These are phyloP conservation scores for Moricandia moricandioides DNA, from an alignment of 345 rosid genomes.

Conservation along the genomic window DNA sequence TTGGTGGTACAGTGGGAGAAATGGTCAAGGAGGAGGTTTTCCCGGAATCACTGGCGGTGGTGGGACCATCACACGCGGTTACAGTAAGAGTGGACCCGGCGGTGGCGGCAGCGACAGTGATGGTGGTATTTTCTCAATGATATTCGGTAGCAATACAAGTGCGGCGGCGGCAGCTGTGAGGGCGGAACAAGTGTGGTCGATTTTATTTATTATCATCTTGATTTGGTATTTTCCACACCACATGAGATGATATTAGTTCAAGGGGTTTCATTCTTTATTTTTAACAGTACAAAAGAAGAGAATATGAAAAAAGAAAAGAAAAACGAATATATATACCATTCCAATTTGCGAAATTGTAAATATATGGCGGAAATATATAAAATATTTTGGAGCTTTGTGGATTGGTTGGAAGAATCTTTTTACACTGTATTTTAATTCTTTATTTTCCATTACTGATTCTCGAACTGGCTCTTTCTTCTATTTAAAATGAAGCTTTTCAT, in stretches of 20 bases:
- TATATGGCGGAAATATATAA: constrained; percentile 18
- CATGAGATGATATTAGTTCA: constrained; percentile 40
- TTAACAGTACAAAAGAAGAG: neutral
- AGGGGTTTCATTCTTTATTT: neutral
- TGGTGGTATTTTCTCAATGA: constrained; percentile 58
- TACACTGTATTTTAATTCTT: neutral
- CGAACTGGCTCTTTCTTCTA: neutral
- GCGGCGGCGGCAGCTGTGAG: constrained; percentile 34
- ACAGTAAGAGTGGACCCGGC: constrained; percentile 41
- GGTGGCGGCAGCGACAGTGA: constrained; percentile 33
- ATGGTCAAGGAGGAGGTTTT: constrained; percentile 33
- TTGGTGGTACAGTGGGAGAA: constrained; percentile 43
- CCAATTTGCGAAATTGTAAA: constrained; percentile 26
- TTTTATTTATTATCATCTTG: constrained; percentile 10
- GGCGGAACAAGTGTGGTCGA: constrained; percentile 20
- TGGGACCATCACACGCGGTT: constrained; percentile 50
- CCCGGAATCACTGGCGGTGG: constrained; percentile 34
- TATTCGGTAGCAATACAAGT: constrained; percentile 54
- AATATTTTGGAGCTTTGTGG: neutral
- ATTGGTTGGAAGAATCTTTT: constrained; percentile 19
- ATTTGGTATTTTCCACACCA: constrained; percentile 40
- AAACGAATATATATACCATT: constrained; percentile 1
- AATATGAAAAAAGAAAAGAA: neutral
- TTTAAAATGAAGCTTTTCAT: neutral
- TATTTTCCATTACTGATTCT: neutral